A percentile compares a stretch with the other conserved stretches of the same genome.
Conservation (phyloP, 208 protist genomes). For the Kentomonas sorsogonicus region DNA sequence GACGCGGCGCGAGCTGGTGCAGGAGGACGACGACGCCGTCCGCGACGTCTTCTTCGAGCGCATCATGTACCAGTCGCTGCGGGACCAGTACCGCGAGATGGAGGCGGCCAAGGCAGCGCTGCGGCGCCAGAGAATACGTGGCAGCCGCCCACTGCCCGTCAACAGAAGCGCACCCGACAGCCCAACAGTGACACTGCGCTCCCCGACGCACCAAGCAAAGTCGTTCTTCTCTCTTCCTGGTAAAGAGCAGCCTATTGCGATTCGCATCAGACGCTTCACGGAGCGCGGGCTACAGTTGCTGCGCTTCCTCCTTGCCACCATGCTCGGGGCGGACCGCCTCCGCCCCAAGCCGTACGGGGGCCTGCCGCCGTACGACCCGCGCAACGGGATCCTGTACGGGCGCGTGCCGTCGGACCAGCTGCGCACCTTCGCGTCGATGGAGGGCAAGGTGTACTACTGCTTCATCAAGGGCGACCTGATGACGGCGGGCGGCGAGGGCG, state of each 20-base stretch:
- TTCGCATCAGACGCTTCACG: too few species aligned
- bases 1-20: constrained; percentile 20
- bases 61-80: constrained; percentile 49
- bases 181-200: constrained; percentile 33
- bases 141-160: constrained; percentile 18
- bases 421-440: constrained; percentile 23
- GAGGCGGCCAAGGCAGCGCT: too few species aligned
- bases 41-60: constrained; percentile 41
- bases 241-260: too few species aligned
- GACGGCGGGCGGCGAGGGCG: constrained; percentile 23
- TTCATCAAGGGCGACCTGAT: constrained; percentile 33
- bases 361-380: constrained; percentile 46
- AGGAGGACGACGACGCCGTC: constrained; percentile 40
- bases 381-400: constrained; percentile 39
- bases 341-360: constrained; percentile 28
- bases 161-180: constrained; percentile 5
- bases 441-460: constrained; percentile 40
- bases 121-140: constrained; percentile 25
- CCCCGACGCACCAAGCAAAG: constrained; percentile 30
- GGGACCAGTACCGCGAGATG: constrained; percentile 40
- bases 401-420: constrained; percentile 42
- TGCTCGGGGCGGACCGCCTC: constrained; percentile 31
- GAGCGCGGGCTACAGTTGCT: constrained; percentile 27
- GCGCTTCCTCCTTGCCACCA: constrained; percentile 17
- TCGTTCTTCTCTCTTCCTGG: constrained; percentile 6